Evolutionary conservation across 2,329 filamentous ascomycete genomes (phyloP).

Genomic region (Diaporthe sp.): DNA sequence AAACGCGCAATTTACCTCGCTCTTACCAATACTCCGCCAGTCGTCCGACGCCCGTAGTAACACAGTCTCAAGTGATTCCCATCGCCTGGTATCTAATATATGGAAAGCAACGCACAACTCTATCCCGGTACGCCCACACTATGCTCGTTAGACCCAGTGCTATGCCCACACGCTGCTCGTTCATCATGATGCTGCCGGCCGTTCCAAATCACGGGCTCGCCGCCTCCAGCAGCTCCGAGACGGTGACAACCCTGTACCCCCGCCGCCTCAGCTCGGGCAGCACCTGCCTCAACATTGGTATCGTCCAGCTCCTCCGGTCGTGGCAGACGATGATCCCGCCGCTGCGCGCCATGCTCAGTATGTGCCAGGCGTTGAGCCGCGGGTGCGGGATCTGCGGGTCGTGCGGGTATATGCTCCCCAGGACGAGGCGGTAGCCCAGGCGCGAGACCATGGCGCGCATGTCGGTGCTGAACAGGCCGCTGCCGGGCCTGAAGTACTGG

Average conservation of each 20-base stretch:
- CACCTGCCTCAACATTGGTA: constrained; percentile 80
- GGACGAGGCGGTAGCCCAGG: constrained; percentile 79
- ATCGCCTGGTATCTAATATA: neutral
- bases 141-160: neutral
- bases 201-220: constrained; percentile 3
- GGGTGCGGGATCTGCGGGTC: constrained; percentile 85
- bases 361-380: constrained; percentile 80
- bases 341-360: constrained; percentile 82
- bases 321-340: constrained; percentile 90
- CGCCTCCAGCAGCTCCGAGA: constrained; percentile 74
- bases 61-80: neutral
- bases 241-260: constrained; percentile 79
- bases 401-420: constrained; percentile 90
- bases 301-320: constrained; percentile 86
- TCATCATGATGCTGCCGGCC: neutral
- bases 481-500: constrained; percentile 86
- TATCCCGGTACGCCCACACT: constrained; percentile 27
- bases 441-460: constrained; percentile 74
- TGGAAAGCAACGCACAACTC: neutral
- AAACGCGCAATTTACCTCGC: neutral
- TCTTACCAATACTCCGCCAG: constrained; percentile 1
- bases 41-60: neutral
- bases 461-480: constrained; percentile 81
- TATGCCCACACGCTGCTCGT: neutral
- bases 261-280: constrained; percentile 77